These are phyloP conservation scores for Calvatia gigantea DNA, from an alignment of 768 basidiomycete genomes.

Conservation along the genomic window DNA sequence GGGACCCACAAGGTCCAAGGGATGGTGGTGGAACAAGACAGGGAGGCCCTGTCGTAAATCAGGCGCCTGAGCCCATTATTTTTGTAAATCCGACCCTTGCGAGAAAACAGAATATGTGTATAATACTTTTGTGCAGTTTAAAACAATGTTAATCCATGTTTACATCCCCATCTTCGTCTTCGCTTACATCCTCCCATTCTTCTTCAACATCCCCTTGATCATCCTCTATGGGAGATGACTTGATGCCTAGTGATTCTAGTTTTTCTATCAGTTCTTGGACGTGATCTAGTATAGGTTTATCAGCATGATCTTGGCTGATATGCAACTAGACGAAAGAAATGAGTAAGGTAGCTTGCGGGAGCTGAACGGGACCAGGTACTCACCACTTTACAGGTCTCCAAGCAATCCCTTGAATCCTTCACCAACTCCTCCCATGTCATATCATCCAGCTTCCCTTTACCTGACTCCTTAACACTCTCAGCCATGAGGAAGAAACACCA, in stretches of 20 bases:
- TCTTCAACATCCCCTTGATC: constrained; percentile 51
- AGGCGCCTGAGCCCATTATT: no score
- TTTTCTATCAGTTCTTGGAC: constrained; percentile 67
- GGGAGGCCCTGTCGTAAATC: not conserved
- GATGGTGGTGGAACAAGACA: constrained; percentile 4
- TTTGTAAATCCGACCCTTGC: no score
- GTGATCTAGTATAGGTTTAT: constrained; percentile 74
- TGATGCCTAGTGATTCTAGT: constrained; percentile 64
- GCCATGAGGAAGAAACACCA: constrained; percentile 90
- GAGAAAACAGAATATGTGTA: not conserved
- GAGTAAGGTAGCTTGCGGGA: not conserved
- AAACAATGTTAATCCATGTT: constrained; percentile 45
- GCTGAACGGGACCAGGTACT: constrained; percentile 22
- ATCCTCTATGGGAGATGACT: constrained; percentile 53
- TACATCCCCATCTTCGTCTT: constrained; percentile 53
- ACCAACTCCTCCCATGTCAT: constrained; percentile 76
- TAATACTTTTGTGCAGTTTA: not conserved
- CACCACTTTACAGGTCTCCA: constrained; percentile 81
- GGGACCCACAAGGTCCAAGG: not conserved
- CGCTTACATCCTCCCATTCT: constrained; percentile 64
- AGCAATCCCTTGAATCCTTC: constrained; percentile 72
- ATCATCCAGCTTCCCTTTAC: constrained; percentile 41
- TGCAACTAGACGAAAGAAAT: constrained; percentile 50
- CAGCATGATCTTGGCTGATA: constrained; percentile 66
- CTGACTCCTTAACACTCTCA: constrained; percentile 61